Evolutionary conservation across 192 early-diverging fungal genomes (phyloP).

Genomic region (Dimargaris cristalligena): DNA sequence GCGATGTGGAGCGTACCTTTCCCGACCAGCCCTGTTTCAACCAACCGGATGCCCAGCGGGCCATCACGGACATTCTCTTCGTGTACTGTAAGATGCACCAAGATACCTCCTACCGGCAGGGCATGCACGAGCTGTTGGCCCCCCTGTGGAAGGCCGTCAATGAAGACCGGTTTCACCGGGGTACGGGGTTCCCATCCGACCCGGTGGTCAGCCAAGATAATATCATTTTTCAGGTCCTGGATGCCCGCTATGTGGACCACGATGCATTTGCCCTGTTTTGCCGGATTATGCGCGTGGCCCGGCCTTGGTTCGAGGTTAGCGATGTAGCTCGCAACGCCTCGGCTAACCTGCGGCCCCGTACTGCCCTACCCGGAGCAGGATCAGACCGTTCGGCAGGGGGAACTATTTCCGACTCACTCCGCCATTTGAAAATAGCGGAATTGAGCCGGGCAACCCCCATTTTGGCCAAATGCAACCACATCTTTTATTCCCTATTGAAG

Average conservation of each 20-base stretch:
- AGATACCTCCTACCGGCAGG: slow-evolving; percentile 85
- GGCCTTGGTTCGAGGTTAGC: slow-evolving; percentile 76
- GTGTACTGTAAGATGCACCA: slow-evolving; percentile 81
- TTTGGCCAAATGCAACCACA: slow-evolving; percentile 48
- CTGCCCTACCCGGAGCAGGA: slow-evolving; percentile 9
- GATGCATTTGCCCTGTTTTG: slow-evolving; percentile 73
- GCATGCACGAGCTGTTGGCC: slow-evolving; percentile 93
- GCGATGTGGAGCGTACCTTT: slow-evolving; percentile 89
- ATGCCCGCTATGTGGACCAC: slow-evolving; percentile 64
- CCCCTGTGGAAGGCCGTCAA: slow-evolving; percentile 66
- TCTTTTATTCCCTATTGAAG: slow-evolving; percentile 52
- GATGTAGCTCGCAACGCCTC: slow-evolving; percentile 22
- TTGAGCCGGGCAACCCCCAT: slow-evolving; percentile 33
- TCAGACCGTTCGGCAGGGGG: not conserved
- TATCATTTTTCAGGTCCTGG: slow-evolving; percentile 36
- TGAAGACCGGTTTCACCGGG: slow-evolving; percentile 35
- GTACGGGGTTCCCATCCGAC: not conserved
- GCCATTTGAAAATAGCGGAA: slow-evolving; percentile 2
- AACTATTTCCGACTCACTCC: not conserved
- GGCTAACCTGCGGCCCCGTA: slow-evolving; percentile 7
- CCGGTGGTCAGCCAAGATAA: slow-evolving; percentile 10
- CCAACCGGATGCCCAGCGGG: slow-evolving; percentile 35
- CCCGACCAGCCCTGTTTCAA: slow-evolving; percentile 79
- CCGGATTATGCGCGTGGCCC: slow-evolving; percentile 59
- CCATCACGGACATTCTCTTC: slow-evolving; percentile 69